Evolutionary conservation across 2,329 filamentous ascomycete species (phyloP), one percentile per base, ranked within the genome.

Genomic region (Torrubiella hemipterigena): DNA sequence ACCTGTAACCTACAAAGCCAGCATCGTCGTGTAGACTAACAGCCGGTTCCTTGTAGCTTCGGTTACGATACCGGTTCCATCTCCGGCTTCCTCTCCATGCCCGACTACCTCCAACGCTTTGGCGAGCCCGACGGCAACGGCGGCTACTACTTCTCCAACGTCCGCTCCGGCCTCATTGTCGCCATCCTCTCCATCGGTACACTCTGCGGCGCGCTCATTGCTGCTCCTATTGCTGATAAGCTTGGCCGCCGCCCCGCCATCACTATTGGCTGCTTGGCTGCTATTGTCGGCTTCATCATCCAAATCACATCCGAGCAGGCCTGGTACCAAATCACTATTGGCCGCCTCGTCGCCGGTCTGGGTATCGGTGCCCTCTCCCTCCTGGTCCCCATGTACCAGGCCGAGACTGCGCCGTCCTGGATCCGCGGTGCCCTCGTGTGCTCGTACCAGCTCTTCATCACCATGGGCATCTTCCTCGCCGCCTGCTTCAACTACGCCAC

Each of bases 401-500:
- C 70, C n/a, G 79, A 84, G 52, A 78, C 69, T 6, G 71, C 73
- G 0, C 79, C 79, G 0, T 65, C 73, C 11, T 73, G 73, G 49
- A 71, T 83, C 30, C 67, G 79, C 40, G 77, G 75, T 33, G 63
- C 71, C 5, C 63, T 82, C 39, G 71, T 83, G 29, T 67, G 67
- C 28, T 67, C 66, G 10, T 83, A 82, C 51, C 79, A 83, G 55
- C 62, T 83, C 4, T 77, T 81, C 54, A 80, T 83, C 51, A 82
- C 77, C 0, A 54, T 81, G 27, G 79, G 79, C 17, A 81, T 82
- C 43, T 74, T 68, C 52, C 54, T 65, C 3, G 65, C 68, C 9
- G 65, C 69, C 5, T 63, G 63, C 46, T 65, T 73, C 56, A 81
- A 81, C 49, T 79, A 65, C 35, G 75, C 73, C 20, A 81, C 76